phyloP scores from a whole-genome alignment of 164 flowering plant species.

The Magnolia sinica region DNA sequence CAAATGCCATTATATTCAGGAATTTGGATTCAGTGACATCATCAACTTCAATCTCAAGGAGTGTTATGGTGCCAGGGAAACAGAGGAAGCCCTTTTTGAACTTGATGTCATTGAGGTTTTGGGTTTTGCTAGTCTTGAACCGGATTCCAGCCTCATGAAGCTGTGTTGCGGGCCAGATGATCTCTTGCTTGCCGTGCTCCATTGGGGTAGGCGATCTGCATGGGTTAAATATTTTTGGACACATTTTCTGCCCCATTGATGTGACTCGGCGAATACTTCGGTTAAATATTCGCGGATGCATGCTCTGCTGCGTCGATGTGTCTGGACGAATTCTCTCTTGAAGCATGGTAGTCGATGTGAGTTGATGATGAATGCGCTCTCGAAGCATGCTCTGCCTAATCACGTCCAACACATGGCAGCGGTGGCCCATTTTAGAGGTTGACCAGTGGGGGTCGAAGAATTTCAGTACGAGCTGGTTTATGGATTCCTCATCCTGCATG shows the following conservation, averaged over 20 bases:
- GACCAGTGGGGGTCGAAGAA: not conserved
- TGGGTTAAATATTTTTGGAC: not conserved
- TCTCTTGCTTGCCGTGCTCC: not conserved
- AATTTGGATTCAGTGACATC: slow-evolving; percentile 39
- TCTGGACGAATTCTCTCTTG: not conserved
- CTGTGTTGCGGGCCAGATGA: not conserved
- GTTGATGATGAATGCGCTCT: not conserved
- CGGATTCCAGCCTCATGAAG: not conserved
- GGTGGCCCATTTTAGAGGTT: not conserved
- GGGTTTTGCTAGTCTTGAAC: not conserved
- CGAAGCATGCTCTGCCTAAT: slow-evolving; percentile 3
- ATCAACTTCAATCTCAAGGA: slow-evolving; percentile 40
- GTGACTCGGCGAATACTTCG: not conserved
- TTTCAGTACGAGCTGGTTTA: slow-evolving; percentile 6
- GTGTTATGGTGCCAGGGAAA: slow-evolving; percentile 31
- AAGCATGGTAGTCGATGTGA: not conserved
- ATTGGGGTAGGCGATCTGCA: not conserved
- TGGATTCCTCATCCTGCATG: not conserved
- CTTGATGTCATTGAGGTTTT: not conserved
- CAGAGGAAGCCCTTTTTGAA: not conserved
- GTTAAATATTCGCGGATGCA: not conserved
- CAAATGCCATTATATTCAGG: slow-evolving; percentile 58
- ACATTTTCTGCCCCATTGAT: not conserved
- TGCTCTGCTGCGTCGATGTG: not conserved
- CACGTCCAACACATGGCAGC: slow-evolving; percentile 2